A percentile compares a stretch with the other conserved stretches of the same genome.
phyloP scores from a whole-genome alignment of 345 rosid species.

The Sisymbrium irio region DNA sequence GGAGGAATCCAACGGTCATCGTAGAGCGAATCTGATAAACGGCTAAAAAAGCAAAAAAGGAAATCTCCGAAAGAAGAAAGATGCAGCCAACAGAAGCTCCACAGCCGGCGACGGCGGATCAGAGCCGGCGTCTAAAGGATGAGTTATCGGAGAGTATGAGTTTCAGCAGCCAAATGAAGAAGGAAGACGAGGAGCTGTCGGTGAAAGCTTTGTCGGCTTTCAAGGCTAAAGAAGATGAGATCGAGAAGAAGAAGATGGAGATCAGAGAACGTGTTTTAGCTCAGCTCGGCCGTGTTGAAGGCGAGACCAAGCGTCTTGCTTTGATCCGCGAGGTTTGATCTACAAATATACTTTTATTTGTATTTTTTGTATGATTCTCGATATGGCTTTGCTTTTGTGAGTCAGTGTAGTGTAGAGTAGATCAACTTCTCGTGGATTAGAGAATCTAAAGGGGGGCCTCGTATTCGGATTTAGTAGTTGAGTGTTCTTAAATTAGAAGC shows the following conservation, averaged over 20 bases:
- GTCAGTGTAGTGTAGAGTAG: neutral
- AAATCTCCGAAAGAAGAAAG: slow-evolving; percentile 8
- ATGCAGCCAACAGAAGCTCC: slow-evolving; percentile 46
- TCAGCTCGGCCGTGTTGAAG: slow-evolving; percentile 86
- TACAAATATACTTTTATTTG: neutral
- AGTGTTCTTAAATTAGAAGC: slow-evolving; percentile 1
- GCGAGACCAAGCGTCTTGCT: slow-evolving; percentile 74
- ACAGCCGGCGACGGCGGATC: slow-evolving; percentile 48
- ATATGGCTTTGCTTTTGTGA: neutral
- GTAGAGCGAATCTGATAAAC: slow-evolving; percentile 16
- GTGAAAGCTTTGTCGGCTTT: slow-evolving; percentile 78
- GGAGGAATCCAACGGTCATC: slow-evolving; percentile 32
- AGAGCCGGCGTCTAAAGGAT: slow-evolving; percentile 29
- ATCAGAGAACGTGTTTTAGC: slow-evolving; percentile 77
- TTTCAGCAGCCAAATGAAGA: slow-evolving; percentile 81
- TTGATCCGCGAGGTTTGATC: slow-evolving; percentile 72
- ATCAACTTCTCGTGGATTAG: neutral
- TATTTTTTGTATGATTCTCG: too few relatives aligned
- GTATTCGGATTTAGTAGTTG: neutral
- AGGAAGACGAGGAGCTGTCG: slow-evolving; percentile 90
- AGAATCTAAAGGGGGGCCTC: neutral
- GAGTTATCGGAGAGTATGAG: slow-evolving; percentile 74
- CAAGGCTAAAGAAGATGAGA: slow-evolving; percentile 96
- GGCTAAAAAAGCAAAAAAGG: neutral
- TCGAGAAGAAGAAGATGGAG: slow-evolving; percentile 88